Evolutionary conservation across 139 green algal genomes (phyloP).

Genomic region (Spirogloea muscicola): DNA sequence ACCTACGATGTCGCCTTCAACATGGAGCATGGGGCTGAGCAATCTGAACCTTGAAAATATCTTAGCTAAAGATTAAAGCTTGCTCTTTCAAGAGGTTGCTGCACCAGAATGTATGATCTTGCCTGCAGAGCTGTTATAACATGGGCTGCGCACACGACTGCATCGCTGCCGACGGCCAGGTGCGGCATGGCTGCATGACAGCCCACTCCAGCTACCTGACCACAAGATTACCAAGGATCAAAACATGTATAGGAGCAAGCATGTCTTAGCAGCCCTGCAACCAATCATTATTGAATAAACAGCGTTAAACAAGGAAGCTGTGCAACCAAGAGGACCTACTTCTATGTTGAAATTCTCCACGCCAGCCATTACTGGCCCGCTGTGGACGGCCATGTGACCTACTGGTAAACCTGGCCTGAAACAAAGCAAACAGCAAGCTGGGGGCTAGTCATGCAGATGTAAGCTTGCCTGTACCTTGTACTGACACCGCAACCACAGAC

Average conservation of each 20-base stretch:
- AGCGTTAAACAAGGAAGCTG: neutral
- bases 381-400: conserved; percentile 23
- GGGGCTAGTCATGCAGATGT: too few species aligned
- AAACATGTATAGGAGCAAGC: too few species aligned
- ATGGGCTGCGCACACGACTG: conserved; percentile 32
- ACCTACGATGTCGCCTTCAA: neutral
- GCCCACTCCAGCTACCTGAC: conserved; percentile 3
- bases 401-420: conserved; percentile 31
- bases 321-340: neutral
- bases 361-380: conserved; percentile 33
- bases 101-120: neutral
- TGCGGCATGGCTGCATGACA: conserved; percentile 47
- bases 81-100: too few species aligned
- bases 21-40: too few species aligned
- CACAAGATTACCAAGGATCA: neutral
- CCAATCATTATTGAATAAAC: neutral
- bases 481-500: too few species aligned
- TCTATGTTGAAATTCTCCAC: conserved; percentile 47
- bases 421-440: neutral
- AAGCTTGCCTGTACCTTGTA: too few species aligned
- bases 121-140: conserved; percentile 39
- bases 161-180: conserved; percentile 11
- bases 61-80: too few species aligned
- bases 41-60: too few species aligned
- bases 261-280: too few species aligned